phyloP scores from a whole-genome alignment of 1,284 basidiomycete genomes.

The Tetrapyrgos nigripes region DNA sequence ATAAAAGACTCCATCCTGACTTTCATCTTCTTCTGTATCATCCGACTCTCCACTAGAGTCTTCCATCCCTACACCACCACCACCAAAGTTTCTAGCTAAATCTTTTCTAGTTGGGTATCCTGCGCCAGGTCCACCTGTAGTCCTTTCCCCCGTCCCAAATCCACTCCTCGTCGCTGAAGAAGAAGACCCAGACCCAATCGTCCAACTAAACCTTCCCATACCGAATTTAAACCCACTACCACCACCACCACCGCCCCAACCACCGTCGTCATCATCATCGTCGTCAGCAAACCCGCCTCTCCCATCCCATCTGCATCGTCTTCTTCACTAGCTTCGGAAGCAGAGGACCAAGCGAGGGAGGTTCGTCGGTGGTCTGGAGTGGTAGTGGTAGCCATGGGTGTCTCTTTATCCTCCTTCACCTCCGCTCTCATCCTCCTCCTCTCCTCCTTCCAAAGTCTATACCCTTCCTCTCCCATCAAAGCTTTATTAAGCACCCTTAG shows the following conservation, averaged over 20 bases:
- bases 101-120: slow-evolving; percentile 35
- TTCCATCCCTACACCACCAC: background rate
- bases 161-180: background rate
- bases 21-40: slow-evolving; percentile 25
- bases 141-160: background rate
- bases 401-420: too few species aligned
- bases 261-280: slow-evolving; percentile 9
- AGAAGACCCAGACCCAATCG: background rate
- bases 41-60: slow-evolving; percentile 21
- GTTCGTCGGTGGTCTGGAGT: too few species aligned
- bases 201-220: slow-evolving; percentile 12
- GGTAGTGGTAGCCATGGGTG: too few species aligned
- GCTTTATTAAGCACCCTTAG: slow-evolving; percentile 12
- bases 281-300: background rate
- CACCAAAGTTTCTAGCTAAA: slow-evolving; percentile 41
- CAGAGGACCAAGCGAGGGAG: too few species aligned
- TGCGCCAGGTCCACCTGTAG: background rate
- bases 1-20: too few species aligned
- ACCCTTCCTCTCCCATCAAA: slow-evolving; percentile 1
- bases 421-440: background rate
- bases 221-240: background rate
- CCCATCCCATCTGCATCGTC: slow-evolving; percentile 1
- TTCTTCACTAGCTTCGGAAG: background rate
- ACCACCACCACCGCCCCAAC: background rate
- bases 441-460: background rate